phyloP scores from a whole-genome alignment of 352 stramenopile genomes.

The Saprolegnia diclina region DNA sequence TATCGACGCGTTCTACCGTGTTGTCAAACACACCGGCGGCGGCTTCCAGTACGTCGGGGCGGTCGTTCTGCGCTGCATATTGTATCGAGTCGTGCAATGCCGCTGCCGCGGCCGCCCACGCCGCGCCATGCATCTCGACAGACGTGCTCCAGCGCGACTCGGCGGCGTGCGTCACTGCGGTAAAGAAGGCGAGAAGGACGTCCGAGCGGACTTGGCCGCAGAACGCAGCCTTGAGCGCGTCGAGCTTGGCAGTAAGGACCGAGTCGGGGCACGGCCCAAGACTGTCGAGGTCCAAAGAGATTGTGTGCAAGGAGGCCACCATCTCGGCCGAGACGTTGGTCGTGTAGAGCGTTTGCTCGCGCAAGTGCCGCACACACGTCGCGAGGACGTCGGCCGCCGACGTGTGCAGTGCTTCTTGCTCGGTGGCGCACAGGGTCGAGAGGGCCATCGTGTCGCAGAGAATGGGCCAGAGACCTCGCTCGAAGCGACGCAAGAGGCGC shows the following conservation, averaged over 20 bases:
- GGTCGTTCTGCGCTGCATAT: neutral
- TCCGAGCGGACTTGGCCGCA: conserved; percentile 55
- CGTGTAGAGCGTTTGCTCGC: conserved; percentile 38
- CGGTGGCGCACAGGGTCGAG: conserved; percentile 45
- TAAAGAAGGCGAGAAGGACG: conserved; percentile 49
- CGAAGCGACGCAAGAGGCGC: conserved; percentile 54
- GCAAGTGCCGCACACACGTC: conserved; percentile 43
- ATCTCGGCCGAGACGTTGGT: conserved; percentile 31
- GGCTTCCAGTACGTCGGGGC: neutral
- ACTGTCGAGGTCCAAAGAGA: conserved; percentile 57
- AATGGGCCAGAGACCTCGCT: conserved; percentile 59
- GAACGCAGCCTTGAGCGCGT: conserved; percentile 52
- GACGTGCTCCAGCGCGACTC: neutral
- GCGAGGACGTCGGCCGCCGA: conserved; percentile 56
- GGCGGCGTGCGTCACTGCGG: neutral
- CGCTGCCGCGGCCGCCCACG: neutral
- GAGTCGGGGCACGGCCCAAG: conserved; percentile 60
- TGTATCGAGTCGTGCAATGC: neutral
- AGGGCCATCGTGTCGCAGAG: conserved; percentile 72
- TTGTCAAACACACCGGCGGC: neutral
- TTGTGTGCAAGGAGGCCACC: conserved; percentile 55
- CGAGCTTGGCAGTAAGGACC: conserved; percentile 60
- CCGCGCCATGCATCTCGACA: neutral
- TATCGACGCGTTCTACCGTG: neutral
- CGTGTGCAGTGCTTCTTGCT: conserved; percentile 60